Percentiles rank a stretch among this genome's conserved stretches.
Conservation (phyloP, 2,329 filamentous ascomycete genomes). For the Pseudonectria foliicola region DNA sequence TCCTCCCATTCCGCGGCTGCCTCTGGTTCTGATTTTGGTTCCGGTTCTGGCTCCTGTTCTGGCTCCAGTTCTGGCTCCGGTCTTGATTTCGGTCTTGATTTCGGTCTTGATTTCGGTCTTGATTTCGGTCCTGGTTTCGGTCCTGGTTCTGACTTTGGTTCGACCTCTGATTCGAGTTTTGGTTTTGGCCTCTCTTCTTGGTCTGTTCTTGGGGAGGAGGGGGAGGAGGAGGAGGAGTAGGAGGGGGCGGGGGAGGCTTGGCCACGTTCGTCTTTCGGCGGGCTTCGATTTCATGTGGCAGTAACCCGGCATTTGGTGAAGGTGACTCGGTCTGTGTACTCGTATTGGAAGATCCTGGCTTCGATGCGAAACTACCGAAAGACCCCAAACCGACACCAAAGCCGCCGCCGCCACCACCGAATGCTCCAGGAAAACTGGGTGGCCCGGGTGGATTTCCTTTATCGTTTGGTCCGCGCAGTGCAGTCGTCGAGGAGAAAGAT, state of each 20-base stretch:
- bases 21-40: no score
- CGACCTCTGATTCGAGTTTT: no score
- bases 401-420: constrained; percentile 13
- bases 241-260: constrained; percentile 5
- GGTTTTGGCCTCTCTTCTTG: constrained; percentile 5
- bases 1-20: no score
- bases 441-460: constrained; percentile 12
- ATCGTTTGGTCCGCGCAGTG: constrained; percentile 12
- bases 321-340: constrained; percentile 1
- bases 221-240: constrained; percentile 7
- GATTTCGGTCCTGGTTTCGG: no score
- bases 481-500: constrained; percentile 22
- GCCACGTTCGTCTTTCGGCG: constrained; percentile 18
- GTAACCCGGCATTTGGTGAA: constrained; percentile 16
- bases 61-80: no score
- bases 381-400: constrained; percentile 14
- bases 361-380: constrained; percentile 5
- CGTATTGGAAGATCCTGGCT: constrained; percentile 17
- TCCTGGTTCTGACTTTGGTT: no score
- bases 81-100: no score
- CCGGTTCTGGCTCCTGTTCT: no score
- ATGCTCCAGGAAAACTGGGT: constrained; percentile 19
- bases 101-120: no score
- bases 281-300: constrained; percentile 34
- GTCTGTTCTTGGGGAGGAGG: not conserved